phyloP scores from a whole-genome alignment of 768 basidiomycete species.

The Leccinum ochraceum region DNA sequence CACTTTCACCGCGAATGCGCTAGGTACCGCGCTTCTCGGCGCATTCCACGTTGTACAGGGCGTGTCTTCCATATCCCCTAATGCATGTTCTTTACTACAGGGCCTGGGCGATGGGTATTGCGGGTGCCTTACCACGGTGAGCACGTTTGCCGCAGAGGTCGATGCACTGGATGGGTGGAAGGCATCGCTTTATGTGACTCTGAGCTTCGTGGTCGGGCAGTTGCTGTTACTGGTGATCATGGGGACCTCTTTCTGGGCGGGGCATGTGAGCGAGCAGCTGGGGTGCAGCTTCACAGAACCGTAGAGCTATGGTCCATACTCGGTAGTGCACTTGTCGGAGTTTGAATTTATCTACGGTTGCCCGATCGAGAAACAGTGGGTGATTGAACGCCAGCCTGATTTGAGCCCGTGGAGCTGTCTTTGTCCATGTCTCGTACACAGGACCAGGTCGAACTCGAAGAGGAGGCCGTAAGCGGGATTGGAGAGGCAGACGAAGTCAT shows the following conservation, averaged over 20 bases:
- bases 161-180: conserved; percentile 54
- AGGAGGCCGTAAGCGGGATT: conserved; percentile 58
- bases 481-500: conserved; percentile 76
- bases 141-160: conserved; percentile 88
- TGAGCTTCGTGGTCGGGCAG: conserved; percentile 74
- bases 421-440: conserved; percentile 42
- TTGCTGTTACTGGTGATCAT: conserved; percentile 68
- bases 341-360: conserved; percentile 26
- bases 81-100: conserved; percentile 72
- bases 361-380: conserved; percentile 27
- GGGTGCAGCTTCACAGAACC: conserved; percentile 48
- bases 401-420: conserved; percentile 24
- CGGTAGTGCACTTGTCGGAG: conserved; percentile 27
- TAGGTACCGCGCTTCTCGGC: conserved; percentile 84
- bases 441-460: conserved; percentile 55
- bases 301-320: conserved; percentile 4
- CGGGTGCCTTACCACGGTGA: conserved; percentile 92
- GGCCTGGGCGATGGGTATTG: conserved; percentile 92
- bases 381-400: conserved; percentile 25
- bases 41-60: conserved; percentile 72
- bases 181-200: conserved; percentile 64
- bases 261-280: conserved; percentile 43
- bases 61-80: conserved; percentile 39
- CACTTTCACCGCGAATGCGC: conserved; percentile 71
- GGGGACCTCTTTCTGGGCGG: conserved; percentile 63